A percentile compares a stretch with the other conserved stretches of the same genome.
phyloP scores from a whole-genome alignment of 495 filamentous ascomycete species.

The Hypoxylon fuscum region DNA sequence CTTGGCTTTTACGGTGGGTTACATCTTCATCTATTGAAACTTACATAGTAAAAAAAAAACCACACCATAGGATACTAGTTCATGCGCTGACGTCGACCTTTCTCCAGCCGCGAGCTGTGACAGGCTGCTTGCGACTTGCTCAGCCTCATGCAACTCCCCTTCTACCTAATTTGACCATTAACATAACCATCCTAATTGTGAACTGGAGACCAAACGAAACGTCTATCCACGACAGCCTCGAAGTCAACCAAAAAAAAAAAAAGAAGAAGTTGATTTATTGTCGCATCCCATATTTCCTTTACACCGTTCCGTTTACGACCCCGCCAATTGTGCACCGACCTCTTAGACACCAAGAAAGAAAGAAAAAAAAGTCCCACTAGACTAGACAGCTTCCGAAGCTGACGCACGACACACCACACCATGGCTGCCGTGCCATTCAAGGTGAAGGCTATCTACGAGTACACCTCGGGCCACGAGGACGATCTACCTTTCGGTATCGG shows the following conservation, averaged over 20 bases:
- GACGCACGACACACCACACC: slow-evolving; percentile 46
- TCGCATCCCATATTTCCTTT: slow-evolving; percentile 40
- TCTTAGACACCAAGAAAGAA: background rate
- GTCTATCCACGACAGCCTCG: background rate
- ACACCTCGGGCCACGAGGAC: slow-evolving; percentile 88
- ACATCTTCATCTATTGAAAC: slow-evolving; percentile 36
- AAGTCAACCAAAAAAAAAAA: no score
- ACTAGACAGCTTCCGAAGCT: slow-evolving; percentile 26
- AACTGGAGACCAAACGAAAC: slow-evolving; percentile 9
- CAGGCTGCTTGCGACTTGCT: slow-evolving; percentile 44
- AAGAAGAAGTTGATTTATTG: slow-evolving; percentile 9
- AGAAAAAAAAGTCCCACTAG: slow-evolving; percentile 14
- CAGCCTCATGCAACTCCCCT: slow-evolving; percentile 39
- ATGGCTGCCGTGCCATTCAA: slow-evolving; percentile 87
- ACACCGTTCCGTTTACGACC: slow-evolving; percentile 17
- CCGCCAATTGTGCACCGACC: slow-evolving; percentile 35
- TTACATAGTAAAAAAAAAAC: no score
- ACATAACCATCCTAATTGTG: slow-evolving; percentile 34
- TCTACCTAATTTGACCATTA: slow-evolving; percentile 37
- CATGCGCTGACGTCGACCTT: slow-evolving; percentile 56
- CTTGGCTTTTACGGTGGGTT: slow-evolving; percentile 38
- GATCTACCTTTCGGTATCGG: slow-evolving; percentile 87
- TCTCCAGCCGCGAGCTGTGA: slow-evolving; percentile 43
- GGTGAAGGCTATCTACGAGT: slow-evolving; percentile 95
- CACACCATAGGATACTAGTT: slow-evolving; percentile 32